Conservation (phyloP, 176 grass and related monocot genomes). For the Lolium rigidum region DNA sequence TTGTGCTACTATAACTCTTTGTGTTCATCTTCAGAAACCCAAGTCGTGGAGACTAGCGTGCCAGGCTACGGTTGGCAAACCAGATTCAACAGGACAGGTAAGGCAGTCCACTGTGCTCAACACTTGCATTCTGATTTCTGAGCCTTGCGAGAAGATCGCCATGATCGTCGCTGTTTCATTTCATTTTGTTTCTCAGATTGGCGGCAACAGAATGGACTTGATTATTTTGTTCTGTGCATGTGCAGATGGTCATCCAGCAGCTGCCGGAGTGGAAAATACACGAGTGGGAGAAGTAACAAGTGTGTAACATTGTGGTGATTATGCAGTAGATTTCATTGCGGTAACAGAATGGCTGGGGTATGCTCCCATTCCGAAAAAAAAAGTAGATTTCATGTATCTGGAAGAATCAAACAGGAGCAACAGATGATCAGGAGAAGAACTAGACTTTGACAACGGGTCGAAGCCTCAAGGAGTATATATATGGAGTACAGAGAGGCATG, state of each 20-base stretch:
- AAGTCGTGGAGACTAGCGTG: slow-evolving; percentile 96
- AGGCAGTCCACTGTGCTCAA: not conserved
- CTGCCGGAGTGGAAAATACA: slow-evolving; percentile 91
- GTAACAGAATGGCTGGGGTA: no score
- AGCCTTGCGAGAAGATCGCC: not conserved
- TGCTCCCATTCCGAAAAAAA: no score
- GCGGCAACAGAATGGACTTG: not conserved
- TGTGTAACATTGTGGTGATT: not conserved
- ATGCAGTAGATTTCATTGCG: not conserved
- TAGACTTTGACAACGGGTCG: not conserved
- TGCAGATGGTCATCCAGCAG: slow-evolving; percentile 89
- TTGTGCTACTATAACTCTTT: slow-evolving; percentile 2
- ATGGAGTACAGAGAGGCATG: not conserved
- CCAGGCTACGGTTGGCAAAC: slow-evolving; percentile 75
- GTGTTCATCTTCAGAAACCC: slow-evolving; percentile 59
- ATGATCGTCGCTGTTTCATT: not conserved
- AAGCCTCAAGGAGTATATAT: not conserved
- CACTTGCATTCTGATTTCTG: not conserved
- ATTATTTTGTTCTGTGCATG: not conserved
- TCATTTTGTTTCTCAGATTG: not conserved
- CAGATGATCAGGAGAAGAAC: slow-evolving; percentile 26
- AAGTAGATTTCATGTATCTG: not conserved
- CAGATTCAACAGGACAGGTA: slow-evolving; percentile 87
- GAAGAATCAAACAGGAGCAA: not conserved
- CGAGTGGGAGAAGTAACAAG: slow-evolving; percentile 63